Evolutionary conservation across 768 basidiomycete genomes (phyloP).

Genomic region (Cubamyces sp.): DNA sequence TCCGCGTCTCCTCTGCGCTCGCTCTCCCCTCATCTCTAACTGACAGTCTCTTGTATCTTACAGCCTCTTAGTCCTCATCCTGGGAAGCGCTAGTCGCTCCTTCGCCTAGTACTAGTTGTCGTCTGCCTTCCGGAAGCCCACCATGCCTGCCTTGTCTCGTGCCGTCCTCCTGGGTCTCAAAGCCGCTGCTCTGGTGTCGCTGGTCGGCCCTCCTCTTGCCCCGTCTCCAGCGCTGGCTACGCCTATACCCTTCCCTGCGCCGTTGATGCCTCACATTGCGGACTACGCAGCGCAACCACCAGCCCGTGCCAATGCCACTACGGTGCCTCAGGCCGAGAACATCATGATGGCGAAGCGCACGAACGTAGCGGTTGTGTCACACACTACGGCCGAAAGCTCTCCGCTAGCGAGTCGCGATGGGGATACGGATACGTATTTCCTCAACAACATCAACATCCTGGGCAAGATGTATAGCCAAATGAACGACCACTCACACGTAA

Average conservation of each 20-base stretch:
- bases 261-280: slow-evolving; percentile 24
- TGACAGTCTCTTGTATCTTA: slow-evolving; percentile 22
- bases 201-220: slow-evolving; percentile 35
- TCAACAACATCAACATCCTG: slow-evolving; percentile 32
- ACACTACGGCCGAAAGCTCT: slow-evolving; percentile 12
- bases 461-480: slow-evolving; percentile 31
- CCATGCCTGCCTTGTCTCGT: slow-evolving; percentile 43
- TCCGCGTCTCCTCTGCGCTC: slow-evolving; percentile 27
- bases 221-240: slow-evolving; percentile 32
- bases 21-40: slow-evolving; percentile 22
- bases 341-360: background rate
- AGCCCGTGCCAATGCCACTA: slow-evolving; percentile 16
- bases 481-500: slow-evolving; percentile 28
- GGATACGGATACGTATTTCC: slow-evolving; percentile 13
- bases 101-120: slow-evolving; percentile 5
- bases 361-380: slow-evolving; percentile 10
- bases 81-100: slow-evolving; percentile 27
- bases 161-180: slow-evolving; percentile 46
- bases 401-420: background rate
- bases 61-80: slow-evolving; percentile 21
- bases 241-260: slow-evolving; percentile 31
- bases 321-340: slow-evolving; percentile 1
- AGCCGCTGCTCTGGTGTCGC: slow-evolving; percentile 43
- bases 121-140: slow-evolving; percentile 18
- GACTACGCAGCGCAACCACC: slow-evolving; percentile 28